Conservation (phyloP, 768 basidiomycete genomes). For the Pleurotus tuoliensis region DNA sequence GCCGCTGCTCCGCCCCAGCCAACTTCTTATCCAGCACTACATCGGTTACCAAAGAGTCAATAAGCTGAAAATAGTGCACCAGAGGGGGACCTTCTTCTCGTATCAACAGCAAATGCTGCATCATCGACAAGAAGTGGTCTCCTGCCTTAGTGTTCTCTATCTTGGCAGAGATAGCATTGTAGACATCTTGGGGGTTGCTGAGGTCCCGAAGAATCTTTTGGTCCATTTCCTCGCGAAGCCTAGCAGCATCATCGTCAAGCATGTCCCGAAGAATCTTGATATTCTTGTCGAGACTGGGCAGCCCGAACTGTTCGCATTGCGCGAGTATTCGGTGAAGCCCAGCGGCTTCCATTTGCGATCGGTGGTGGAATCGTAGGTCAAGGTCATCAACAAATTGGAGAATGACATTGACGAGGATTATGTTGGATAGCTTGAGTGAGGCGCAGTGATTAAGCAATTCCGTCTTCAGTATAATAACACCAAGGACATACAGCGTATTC, state of each 20-base stretch:
- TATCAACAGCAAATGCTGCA: conserved; percentile 91
- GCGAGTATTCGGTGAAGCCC: conserved; percentile 73
- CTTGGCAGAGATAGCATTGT: conserved; percentile 72
- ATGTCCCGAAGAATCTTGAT: conserved; percentile 54
- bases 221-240: conserved; percentile 70
- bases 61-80: conserved; percentile 85
- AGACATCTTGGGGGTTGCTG: conserved; percentile 81
- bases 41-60: conserved; percentile 86
- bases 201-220: conserved; percentile 74
- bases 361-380: conserved; percentile 81
- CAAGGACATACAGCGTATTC: conserved; percentile 75
- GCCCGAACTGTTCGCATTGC: conserved; percentile 63
- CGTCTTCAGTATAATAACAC: not conserved
- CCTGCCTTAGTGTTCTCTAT: conserved; percentile 76
- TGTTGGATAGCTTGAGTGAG: conserved; percentile 53
- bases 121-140: conserved; percentile 86
- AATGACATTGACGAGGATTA: conserved; percentile 70
- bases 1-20: conserved; percentile 75
- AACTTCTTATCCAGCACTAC: conserved; percentile 92
- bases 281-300: conserved; percentile 61
- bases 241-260: conserved; percentile 73
- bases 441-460: not conserved
- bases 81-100: conserved; percentile 82
- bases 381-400: conserved; percentile 67
- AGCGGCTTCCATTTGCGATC: conserved; percentile 85